Percentiles rank a stretch among this genome's conserved stretches.
These are phyloP conservation scores for Boletellus ananiceps DNA, from an alignment of 768 basidiomycete genomes.

Conservation along the genomic window DNA sequence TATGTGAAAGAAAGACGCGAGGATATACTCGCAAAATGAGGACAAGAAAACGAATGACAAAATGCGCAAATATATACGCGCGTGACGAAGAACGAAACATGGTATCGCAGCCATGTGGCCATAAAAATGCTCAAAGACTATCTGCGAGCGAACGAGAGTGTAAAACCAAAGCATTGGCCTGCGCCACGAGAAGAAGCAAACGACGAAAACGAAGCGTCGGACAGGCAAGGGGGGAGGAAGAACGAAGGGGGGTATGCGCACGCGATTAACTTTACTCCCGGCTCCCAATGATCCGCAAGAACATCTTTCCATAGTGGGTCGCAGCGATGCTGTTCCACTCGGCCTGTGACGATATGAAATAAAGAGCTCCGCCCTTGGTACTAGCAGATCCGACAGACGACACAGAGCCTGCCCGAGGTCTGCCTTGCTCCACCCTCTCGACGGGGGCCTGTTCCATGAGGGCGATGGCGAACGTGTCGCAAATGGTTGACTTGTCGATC, in stretches of 20 bases:
- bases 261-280: slow-evolving; percentile 13
- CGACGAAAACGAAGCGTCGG: not conserved
- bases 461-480: slow-evolving; percentile 51
- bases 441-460: slow-evolving; percentile 39
- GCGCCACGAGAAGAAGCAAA: slow-evolving; percentile 10
- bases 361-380: slow-evolving; percentile 27
- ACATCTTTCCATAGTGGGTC: slow-evolving; percentile 46
- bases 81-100: slow-evolving; percentile 1
- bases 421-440: slow-evolving; percentile 11
- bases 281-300: slow-evolving; percentile 46
- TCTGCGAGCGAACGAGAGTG: not conserved
- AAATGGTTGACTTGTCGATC: slow-evolving; percentile 53
- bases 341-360: slow-evolving; percentile 48
- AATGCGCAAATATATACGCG: slow-evolving; percentile 1
- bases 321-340: slow-evolving; percentile 55
- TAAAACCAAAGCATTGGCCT: slow-evolving; percentile 1
- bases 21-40: not conserved
- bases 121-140: not conserved
- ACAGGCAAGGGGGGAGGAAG: slow-evolving; percentile 6
- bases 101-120: not conserved
- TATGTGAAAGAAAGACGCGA: not conserved
- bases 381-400: slow-evolving; percentile 30
- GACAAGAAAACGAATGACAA: not conserved
- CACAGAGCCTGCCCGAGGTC: slow-evolving; percentile 32
- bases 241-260: not conserved